Evolutionary conservation across 1,284 basidiomycete genomes (phyloP).

Genomic region (Leccinum subrobustum): DNA sequence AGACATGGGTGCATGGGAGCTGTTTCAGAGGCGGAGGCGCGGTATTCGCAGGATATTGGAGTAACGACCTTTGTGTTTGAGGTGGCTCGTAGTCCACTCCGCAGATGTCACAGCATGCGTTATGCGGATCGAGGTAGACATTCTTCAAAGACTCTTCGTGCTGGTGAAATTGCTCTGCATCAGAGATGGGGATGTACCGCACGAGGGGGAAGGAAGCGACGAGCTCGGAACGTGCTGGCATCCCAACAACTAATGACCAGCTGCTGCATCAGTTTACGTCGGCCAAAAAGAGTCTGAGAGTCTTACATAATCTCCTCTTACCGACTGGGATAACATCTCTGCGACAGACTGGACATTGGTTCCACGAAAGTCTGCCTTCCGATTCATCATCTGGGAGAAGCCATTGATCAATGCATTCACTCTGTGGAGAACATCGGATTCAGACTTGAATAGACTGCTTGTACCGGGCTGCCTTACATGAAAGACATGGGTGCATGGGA

Average conservation of each 20-base stretch:
- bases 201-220: not conserved
- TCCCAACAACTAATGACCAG: not conserved
- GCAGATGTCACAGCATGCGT: not conserved
- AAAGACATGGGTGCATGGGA: no score
- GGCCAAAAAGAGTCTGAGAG: not conserved
- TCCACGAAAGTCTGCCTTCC: no score
- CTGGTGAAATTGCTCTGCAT: not conserved
- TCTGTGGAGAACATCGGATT: no score
- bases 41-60: not conserved
- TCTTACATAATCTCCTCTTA: not conserved
- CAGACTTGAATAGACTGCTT: no score
- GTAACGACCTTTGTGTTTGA: not conserved
- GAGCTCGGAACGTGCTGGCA: not conserved
- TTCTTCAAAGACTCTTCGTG: not conserved
- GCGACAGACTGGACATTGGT: no score
- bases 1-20: not conserved
- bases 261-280: not conserved
- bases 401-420: no score
- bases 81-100: not conserved
- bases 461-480: no score
- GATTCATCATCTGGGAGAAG: no score
- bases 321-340: no score
- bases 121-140: not conserved
- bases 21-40: not conserved
- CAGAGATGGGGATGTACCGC: not conserved